A percentile compares a stretch with the other conserved stretches of the same genome.
These are phyloP conservation scores for Elasticomyces elasticus DNA, from an alignment of 495 filamentous ascomycete genomes.

Conservation along the genomic window DNA sequence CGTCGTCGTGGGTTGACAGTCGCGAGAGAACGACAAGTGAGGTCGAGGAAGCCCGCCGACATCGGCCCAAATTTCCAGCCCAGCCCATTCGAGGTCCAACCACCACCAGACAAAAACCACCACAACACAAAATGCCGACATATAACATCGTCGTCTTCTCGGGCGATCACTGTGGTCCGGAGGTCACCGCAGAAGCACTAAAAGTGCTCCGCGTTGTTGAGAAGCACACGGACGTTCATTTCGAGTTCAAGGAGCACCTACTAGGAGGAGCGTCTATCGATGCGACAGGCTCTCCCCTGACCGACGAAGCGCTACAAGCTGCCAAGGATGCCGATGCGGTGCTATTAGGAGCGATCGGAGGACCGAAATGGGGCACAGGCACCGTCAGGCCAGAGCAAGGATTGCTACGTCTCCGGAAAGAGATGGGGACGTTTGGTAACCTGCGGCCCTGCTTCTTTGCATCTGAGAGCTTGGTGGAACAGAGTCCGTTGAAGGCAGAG, in stretches of 20 bases:
- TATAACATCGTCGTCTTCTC: slow-evolving; percentile 27
- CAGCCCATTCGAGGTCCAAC: background rate
- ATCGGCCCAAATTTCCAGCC: slow-evolving; percentile 5
- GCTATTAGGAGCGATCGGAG: slow-evolving; percentile 89
- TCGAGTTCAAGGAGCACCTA: slow-evolving; percentile 87
- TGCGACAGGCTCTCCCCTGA: slow-evolving; percentile 63
- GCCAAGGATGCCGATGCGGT: slow-evolving; percentile 88
- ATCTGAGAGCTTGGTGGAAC: slow-evolving; percentile 73
- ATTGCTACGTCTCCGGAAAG: slow-evolving; percentile 83
- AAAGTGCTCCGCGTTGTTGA: slow-evolving; percentile 83
- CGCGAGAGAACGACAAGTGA: too few relatives aligned
- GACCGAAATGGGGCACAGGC: slow-evolving; percentile 94
- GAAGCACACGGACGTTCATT: slow-evolving; percentile 56
- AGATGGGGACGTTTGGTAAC: slow-evolving; percentile 92
- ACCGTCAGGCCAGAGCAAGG: slow-evolving; percentile 88
- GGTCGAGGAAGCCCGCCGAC: too few relatives aligned
- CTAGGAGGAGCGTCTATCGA: slow-evolving; percentile 93
- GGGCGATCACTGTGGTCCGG: slow-evolving; percentile 91
- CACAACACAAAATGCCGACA: slow-evolving; percentile 15
- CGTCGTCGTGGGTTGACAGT: too few relatives aligned
- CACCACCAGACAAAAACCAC: background rate
- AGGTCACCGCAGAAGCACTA: slow-evolving; percentile 73
- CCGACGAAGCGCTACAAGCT: slow-evolving; percentile 72
- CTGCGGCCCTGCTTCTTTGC: slow-evolving; percentile 96
- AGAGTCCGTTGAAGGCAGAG: slow-evolving; percentile 78